These are phyloP conservation scores for Ziziphus jujuba DNA, from an alignment of 306 rosid species.

Conservation along the genomic window DNA sequence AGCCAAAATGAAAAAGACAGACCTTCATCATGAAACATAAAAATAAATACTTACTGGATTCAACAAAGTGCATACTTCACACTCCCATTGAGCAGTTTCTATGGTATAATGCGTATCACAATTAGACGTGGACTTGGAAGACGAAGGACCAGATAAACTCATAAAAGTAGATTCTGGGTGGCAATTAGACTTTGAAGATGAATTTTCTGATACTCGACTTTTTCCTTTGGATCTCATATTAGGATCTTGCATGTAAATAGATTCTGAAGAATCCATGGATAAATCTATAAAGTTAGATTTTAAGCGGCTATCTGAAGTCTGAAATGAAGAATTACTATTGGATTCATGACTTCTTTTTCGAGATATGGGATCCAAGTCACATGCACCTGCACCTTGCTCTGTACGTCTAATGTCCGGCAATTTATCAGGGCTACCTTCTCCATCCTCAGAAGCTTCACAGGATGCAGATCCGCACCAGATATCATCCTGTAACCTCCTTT, in stretches of 20 bases:
- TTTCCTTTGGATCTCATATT: constrained; percentile 12
- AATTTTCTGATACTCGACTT: constrained; percentile 24
- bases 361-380: constrained; percentile 24
- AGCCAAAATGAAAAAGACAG: neutral
- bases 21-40: neutral
- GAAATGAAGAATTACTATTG: constrained; percentile 26
- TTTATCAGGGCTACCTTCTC: constrained; percentile 42
- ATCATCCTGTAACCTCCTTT: constrained; percentile 92
- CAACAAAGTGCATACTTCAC: constrained; percentile 74
- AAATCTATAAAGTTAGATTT: constrained; percentile 42
- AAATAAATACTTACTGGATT: constrained; percentile 60
- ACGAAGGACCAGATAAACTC: constrained; percentile 29
- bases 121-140: constrained; percentile 26
- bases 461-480: constrained; percentile 88
- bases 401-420: constrained; percentile 32
- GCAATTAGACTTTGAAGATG: constrained; percentile 32
- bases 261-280: constrained; percentile 31
- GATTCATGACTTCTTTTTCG: constrained; percentile 53
- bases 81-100: constrained; percentile 70
- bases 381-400: constrained; percentile 31
- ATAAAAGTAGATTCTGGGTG: constrained; percentile 33
- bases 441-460: constrained; percentile 42
- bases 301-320: constrained; percentile 32
- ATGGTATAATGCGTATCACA: constrained; percentile 27
- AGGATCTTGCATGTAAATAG: constrained; percentile 6